These are phyloP conservation scores for Chaetomium sp. DNA, from an alignment of 2,329 filamentous ascomycete genomes.

Conservation along the genomic window DNA sequence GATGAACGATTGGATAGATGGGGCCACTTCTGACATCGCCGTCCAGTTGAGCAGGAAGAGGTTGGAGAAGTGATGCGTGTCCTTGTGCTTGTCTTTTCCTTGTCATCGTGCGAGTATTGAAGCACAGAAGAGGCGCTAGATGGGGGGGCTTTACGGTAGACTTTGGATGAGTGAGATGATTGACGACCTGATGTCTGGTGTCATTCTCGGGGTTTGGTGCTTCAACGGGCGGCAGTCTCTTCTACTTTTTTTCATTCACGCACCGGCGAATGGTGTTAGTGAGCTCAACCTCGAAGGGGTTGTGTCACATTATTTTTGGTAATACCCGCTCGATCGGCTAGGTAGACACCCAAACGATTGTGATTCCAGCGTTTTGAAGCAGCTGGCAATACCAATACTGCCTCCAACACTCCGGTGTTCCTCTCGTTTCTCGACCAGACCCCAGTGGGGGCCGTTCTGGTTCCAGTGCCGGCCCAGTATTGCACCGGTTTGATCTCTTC, in stretches of 20 bases:
- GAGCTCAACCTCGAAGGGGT: neutral
- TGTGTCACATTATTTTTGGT: neutral
- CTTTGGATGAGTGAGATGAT: neutral
- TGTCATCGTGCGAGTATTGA: neutral
- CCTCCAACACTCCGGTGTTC: neutral
- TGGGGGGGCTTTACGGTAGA: neutral
- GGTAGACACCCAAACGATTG: neutral
- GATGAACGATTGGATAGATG: constrained; percentile 57
- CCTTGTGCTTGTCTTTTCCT: neutral
- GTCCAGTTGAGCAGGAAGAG: constrained; percentile 45
- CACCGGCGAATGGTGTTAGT: neutral
- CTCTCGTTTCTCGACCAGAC: neutral
- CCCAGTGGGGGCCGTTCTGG: neutral
- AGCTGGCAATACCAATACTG: neutral
- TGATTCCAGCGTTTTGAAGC: neutral
- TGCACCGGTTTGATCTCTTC: neutral
- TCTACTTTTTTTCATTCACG: neutral
- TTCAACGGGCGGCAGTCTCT: neutral
- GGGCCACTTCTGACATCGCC: constrained; percentile 50
- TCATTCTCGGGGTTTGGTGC: neutral
- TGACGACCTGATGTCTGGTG: neutral
- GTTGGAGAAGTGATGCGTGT: constrained; percentile 33
- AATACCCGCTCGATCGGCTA: neutral
- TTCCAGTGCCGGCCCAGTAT: neutral
- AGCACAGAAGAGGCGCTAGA: neutral